A percentile compares a stretch with the other conserved stretches of the same genome.
phyloP scores from a whole-genome alignment of 805 yeast genomes.

The Candida montana region DNA sequence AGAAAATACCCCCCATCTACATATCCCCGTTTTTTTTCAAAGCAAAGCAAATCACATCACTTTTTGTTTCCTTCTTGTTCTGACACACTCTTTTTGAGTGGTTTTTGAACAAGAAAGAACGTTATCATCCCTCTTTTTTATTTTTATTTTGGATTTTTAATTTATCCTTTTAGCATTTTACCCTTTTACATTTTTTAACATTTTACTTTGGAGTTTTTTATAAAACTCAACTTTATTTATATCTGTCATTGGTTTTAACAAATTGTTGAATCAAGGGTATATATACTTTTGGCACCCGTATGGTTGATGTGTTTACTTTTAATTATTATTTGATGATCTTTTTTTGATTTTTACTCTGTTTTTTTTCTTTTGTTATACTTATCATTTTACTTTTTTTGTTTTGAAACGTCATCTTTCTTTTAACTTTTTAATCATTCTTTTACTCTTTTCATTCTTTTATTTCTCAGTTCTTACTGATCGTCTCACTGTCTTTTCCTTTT shows the following conservation, averaged over 20 bases:
- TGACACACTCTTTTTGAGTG: no score
- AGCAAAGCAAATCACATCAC: no score
- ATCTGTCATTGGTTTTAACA: neutral
- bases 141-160: no score
- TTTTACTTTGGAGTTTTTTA: neutral
- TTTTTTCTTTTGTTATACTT: neutral
- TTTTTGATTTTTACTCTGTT: neutral
- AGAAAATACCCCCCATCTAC: neutral
- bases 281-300: neutral
- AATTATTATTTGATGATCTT: constrained; percentile 3
- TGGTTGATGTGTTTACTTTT: neutral
- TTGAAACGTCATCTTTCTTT: neutral
- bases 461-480: no score
- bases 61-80: no score
- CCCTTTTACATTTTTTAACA: neutral
- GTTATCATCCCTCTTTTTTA: no score
- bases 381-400: no score
- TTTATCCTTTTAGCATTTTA: neutral
- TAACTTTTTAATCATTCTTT: neutral
- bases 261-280: neutral
- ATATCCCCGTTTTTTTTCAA: no score
- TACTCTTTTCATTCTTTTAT: no score
- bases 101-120: no score
- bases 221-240: neutral
- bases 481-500: no score